Base-by-base conservation (phyloP, 1,284 basidiomycete species). In the Ganoderma multipileum region DNA sequence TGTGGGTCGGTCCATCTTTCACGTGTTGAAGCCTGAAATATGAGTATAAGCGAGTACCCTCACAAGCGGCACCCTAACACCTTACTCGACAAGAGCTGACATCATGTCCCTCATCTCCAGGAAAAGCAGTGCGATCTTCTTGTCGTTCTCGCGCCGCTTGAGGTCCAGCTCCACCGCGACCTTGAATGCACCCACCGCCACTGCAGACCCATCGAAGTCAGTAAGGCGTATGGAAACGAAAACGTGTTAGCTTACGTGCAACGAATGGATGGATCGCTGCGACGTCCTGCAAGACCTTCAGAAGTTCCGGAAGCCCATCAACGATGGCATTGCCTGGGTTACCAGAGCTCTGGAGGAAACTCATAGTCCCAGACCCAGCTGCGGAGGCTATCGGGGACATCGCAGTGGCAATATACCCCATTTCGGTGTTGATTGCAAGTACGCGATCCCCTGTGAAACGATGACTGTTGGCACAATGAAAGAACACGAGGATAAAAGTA, bases 131-230 rank as follows among this genome's bases (percentile, higher is more conserved):
- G 79, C 61, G 2, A 85, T 81, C 60, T 83, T 84, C 69, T 78
- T 79, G 69, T 85, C 81, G 67, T 85, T 86, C 18, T 84, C 81
- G 26, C 82, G 75, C 38, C 83, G 76, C 11, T 79, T 82, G n/a
- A 81, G 61, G 42, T 84, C 81, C n/a, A 86, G 77, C 16, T 77
- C 81, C 30, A 83, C 78, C 0, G 83, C 83, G 1, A 80, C 76
- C 69, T 81, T 81, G 76, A 86, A 86, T 0, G 84, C 83, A 41
- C 79, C 66, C 2, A 85, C 82, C 12, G 80, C 81, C 26, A 82
- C 85, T 86, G 42, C 44, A 16, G n/a, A 26, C 14, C 6, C 8
- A 9, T 38, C 33, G 16, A 28, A n/a, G 4, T 14, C 18, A 14
- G 9, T 11, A 38, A n/a, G 8, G 4, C 23, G 30, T 8, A 2